Percentiles rank a stretch among this genome's conserved stretches.
Conservation (phyloP, 306 rosid species). For the Luffa acutangula region DNA sequence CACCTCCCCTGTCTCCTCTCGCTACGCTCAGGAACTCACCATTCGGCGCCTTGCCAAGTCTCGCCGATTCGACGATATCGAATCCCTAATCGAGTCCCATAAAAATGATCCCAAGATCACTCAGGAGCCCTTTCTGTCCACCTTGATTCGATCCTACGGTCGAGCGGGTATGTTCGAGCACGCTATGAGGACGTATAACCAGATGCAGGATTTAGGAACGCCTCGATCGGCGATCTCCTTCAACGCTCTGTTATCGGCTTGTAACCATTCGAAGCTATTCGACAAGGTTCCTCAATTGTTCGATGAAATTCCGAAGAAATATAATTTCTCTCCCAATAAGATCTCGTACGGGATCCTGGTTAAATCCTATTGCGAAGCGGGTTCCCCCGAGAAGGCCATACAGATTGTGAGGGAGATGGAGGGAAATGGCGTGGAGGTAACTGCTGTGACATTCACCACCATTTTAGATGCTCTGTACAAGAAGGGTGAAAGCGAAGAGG, state of each 20-base stretch:
- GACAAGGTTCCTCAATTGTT: slow-evolving; percentile 37
- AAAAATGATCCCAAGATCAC: slow-evolving; percentile 41
- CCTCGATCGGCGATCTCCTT: slow-evolving; percentile 47
- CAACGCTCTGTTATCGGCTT: slow-evolving; percentile 43
- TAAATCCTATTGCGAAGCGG: slow-evolving; percentile 34
- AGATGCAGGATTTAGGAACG: slow-evolving; percentile 50
- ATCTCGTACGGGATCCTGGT: slow-evolving; percentile 48
- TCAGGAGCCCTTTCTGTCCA: slow-evolving; percentile 42
- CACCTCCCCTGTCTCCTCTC: slow-evolving; percentile 38
- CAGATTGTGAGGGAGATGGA: slow-evolving; percentile 29
- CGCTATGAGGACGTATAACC: slow-evolving; percentile 36
- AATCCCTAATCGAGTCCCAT: slow-evolving; percentile 51
- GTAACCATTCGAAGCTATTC: slow-evolving; percentile 24
- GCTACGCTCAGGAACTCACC: slow-evolving; percentile 51
- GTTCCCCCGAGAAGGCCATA: slow-evolving; percentile 28
- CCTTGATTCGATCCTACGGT: slow-evolving; percentile 62
- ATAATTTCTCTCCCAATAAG: slow-evolving; percentile 31
- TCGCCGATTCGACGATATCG: slow-evolving; percentile 42
- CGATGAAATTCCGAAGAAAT: slow-evolving; percentile 39
- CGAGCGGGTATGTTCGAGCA: slow-evolving; percentile 48
- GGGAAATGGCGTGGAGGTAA: slow-evolving; percentile 36
- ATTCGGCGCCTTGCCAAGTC: slow-evolving; percentile 55
- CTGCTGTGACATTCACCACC: slow-evolving; percentile 38
- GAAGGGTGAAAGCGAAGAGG: slow-evolving; percentile 40
- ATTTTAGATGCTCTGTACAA: slow-evolving; percentile 35